Base-by-base conservation (phyloP, 1,284 basidiomycete genomes). In the Fomitopsis pinicola region DNA sequence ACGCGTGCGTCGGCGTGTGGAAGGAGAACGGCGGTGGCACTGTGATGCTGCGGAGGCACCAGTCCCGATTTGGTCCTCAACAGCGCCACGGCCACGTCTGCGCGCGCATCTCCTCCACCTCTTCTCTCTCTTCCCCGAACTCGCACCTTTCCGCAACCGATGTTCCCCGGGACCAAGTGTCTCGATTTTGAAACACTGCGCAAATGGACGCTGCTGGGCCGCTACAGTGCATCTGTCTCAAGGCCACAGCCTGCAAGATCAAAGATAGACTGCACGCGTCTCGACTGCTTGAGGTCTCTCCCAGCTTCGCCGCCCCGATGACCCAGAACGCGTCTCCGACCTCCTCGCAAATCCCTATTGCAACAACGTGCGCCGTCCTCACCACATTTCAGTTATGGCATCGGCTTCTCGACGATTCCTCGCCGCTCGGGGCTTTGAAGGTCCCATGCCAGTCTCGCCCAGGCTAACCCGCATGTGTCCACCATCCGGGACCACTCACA, bases 1-100 rank as follows among this genome's bases (percentile, higher is more conserved):
- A 55, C 58, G 58, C 58, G 52, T 59, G 57, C 46, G 35, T 33
- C 19, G n/a, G 52, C n/a, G 35, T 36, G 52, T 30, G 36, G 52
- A 54, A 54, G 36, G 52, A 38, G 52, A 54, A 40, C n/a, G 22
- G 52, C 35, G 36, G 52, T 38, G n/a, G 35, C 50, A 36, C 48
- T 52, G 57, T 17, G 58, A 22, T 50, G 42, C 52, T 54, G 58
- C 48, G 46, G 30, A 45, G 28, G 33, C 10, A 46, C 38, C 33
- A 22, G 15, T 58, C 57, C 57, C 26, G 30, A 58, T 50, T 58
- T 50, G 38, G 48, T 26, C 30, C n/a, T 35, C 22, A 48, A 68
- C 52, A 38, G 52, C 52, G 52, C 35, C 14, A 54, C 44, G 12
- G 38, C 48, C 48, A n/a, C 26, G 28, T 33, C 48, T 50, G 22